These are phyloP conservation scores for Neolentinus lepideus DNA, from an alignment of 1,284 basidiomycete genomes.

Conservation along the genomic window DNA sequence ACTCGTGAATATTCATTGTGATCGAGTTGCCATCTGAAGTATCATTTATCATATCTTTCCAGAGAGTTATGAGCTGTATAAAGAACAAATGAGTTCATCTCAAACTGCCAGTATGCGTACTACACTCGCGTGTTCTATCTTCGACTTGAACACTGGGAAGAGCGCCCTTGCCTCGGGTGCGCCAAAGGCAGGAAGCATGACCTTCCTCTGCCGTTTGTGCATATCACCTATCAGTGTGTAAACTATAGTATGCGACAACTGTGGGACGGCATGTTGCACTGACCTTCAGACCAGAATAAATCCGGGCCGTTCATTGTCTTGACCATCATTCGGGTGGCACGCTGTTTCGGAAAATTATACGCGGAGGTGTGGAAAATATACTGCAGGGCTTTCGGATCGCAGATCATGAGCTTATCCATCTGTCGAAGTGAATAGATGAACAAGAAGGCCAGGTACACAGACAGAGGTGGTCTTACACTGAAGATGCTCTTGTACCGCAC, in stretches of 20 bases:
- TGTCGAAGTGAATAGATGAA: constrained; percentile 3
- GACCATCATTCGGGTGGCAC: constrained; percentile 22
- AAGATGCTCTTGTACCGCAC: constrained; percentile 19
- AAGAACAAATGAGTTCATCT: not conserved
- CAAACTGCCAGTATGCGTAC: not conserved
- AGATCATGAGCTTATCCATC: constrained; percentile 17
- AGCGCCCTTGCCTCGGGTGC: constrained; percentile 39
- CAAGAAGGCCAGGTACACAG: constrained; percentile 11
- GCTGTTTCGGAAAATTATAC: constrained; percentile 31
- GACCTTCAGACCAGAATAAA: constrained; percentile 34
- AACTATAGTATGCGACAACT: constrained; percentile 30
- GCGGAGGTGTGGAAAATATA: constrained; percentile 31
- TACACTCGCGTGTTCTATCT: constrained; percentile 32
- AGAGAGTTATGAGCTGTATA: constrained; percentile 11
- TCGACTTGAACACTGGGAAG: constrained; percentile 40
- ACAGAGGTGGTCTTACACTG: not conserved
- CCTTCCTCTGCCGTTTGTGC: constrained; percentile 36
- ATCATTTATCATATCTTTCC: not conserved
- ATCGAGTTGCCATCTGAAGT: constrained; percentile 34
- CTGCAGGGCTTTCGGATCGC: constrained; percentile 34
- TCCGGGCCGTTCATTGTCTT: constrained; percentile 28
- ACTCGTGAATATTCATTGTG: constrained; percentile 35
- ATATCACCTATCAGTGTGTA: constrained; percentile 28
- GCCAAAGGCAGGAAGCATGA: constrained; percentile 37
- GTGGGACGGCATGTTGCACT: no score